Evolutionary conservation across 371 early-diverging fungal genomes (phyloP), one percentile per base, ranked within the genome.

Genomic region (Mucor sp.): DNA sequence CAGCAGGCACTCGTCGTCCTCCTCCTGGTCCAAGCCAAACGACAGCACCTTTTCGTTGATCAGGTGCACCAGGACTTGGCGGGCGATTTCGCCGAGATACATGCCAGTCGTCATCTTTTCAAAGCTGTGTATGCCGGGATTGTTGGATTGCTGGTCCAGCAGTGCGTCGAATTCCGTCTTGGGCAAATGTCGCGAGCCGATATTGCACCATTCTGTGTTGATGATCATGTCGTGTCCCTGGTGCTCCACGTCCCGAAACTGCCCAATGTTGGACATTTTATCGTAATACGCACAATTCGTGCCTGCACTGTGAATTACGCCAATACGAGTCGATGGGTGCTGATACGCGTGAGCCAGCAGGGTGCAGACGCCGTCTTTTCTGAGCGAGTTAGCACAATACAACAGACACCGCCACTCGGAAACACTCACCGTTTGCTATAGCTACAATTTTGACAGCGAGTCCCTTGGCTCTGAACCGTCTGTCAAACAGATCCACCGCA

Each of bases 71-170:
- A 21, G 97, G 41, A 41, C 41, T 41, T 41, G 41, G 4, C 41
- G 41, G 5, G 41, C 17, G 41, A 41, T 41, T 17, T 41, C 41
- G 41, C 41, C 41, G 17, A 41, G 83, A 77, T 96, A 97, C 85
- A 94, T 88, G 41, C 98, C 97, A 32, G 94, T 91, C 17, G 95
- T 90, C 91, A 96, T 91, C 79, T 97, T 97, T 73, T 96, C 97
- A 74, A 93, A 94, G 41, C 87, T 85, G 72, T 96, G 95, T 66
- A 87, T 74, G 32, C 88, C 85, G 21, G 88, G 90, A 75, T 94
- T 92, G 28, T 84, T 72, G n/a, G 94, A 90, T 61, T 86, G 85
- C 27, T 82, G 74, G 75, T 98, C 96, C 43, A 96, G 84, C 39
- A 79, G 75, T 61, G 79, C 76, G 81, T 97, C 98, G 77, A 91